Conservation (phyloP, 768 basidiomycete genomes). For the Tylopilus plumbeoviolaceoides region DNA sequence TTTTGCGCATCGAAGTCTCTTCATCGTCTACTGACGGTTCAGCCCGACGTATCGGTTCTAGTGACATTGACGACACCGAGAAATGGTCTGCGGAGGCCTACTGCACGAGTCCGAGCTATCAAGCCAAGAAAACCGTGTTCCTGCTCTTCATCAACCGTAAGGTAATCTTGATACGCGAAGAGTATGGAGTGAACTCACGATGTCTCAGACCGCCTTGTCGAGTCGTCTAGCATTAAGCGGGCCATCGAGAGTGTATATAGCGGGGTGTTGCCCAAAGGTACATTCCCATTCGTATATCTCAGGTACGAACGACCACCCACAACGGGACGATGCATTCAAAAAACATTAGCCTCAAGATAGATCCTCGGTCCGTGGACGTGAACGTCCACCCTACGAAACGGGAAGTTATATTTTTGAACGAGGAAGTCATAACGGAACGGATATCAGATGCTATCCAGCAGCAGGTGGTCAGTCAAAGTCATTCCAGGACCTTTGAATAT, state of each 20-base stretch:
- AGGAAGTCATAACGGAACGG: constrained; percentile 77
- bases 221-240: constrained; percentile 80
- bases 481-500: constrained; percentile 69
- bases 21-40: constrained; percentile 28
- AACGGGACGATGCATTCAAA: background rate
- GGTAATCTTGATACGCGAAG: constrained; percentile 23
- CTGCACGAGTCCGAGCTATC: constrained; percentile 85
- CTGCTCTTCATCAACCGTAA: constrained; percentile 93
- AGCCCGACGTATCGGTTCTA: constrained; percentile 11
- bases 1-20: constrained; percentile 46
- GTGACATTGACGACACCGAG: constrained; percentile 33
- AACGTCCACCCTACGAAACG: constrained; percentile 98
- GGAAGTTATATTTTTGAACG: constrained; percentile 91
- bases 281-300: constrained; percentile 88
- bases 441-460: constrained; percentile 72
- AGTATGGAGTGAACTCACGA: background rate
- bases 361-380: constrained; percentile 87
- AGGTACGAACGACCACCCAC: constrained; percentile 48
- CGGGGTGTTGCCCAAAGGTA: constrained; percentile 82
- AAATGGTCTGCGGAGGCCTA: constrained; percentile 72
- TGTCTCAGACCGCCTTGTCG: constrained; percentile 79
- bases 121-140: constrained; percentile 80
- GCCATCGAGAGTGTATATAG: constrained; percentile 86
- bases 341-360: constrained; percentile 63
- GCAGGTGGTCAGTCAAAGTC: constrained; percentile 57